Evolutionary conservation across 2,329 filamentous ascomycete species (phyloP), one percentile per base, ranked within the genome.

Genomic region (Ceratocystis smalleyi): DNA sequence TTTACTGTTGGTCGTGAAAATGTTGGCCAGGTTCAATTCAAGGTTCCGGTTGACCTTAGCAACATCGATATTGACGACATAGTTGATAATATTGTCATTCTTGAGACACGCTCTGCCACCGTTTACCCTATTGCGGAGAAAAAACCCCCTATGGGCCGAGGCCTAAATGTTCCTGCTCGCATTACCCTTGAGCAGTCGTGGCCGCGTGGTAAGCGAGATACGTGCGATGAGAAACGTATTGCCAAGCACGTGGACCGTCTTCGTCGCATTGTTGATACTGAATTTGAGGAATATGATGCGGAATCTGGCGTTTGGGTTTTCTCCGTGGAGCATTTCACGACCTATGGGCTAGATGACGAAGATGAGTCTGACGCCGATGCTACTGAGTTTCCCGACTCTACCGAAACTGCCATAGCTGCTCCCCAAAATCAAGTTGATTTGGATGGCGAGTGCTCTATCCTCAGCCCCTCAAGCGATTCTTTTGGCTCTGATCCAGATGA

Each of bases 241-340:
- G 81, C 86, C 45, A 95, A 91, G 75, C 94, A 99, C 73, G 76
- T 96, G 64, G 83, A 87, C 67, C 86, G 89, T 63, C 82, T 99
- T 27, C 88, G 85, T 78, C 83, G 82, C 66, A 90, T 96, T 45
- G 77, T 78, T 7, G 86, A 89, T 72, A 97, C 94, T 0, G 83
- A 84, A 3, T 97, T 96, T 70, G 79, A 91, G 69, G 80, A 81
- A 70, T 99, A 96, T 73, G 82, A 95, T 68, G 78, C 80, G 65
- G 80, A 89, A 1, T 91, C 85, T 62, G 94, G 92, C 62, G 82
- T 88, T 59, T 99, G 95, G 95, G 83, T 83, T 15, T 99, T 99
- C 77, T 84, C 79, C 8, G 94, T 99, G n/a, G 85, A 92, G 71
- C 94, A 99, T 74, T 99, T 95, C 74, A 97, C 92, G 1, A 96